Percentiles rank a stretch among this genome's conserved stretches.
Evolutionary conservation across 805 yeast species (phyloP).

Genomic region (Monosporozyma servazzii): DNA sequence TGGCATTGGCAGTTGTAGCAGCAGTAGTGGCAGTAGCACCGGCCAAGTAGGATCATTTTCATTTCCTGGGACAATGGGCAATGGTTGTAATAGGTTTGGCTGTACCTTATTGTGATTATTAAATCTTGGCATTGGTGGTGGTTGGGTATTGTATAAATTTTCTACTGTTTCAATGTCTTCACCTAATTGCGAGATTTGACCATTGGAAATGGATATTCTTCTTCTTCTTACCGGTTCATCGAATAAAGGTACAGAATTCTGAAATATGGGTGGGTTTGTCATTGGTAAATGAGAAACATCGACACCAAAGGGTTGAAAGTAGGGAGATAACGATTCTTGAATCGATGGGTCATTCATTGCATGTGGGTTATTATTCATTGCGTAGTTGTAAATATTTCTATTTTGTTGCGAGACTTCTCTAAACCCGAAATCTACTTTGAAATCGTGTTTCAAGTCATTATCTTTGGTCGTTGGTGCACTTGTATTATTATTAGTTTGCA

Average conservation of each 20-base stretch:
- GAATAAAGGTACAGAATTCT: constrained; percentile 31
- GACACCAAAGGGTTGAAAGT: constrained; percentile 37
- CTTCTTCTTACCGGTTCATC: constrained; percentile 33
- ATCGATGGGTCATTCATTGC: constrained; percentile 24
- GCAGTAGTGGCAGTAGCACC: not conserved
- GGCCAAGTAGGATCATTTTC: not conserved
- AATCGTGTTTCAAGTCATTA: not conserved
- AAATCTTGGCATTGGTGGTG: constrained; percentile 14
- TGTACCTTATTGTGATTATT: not conserved
- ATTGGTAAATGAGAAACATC: constrained; percentile 37
- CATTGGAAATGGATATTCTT: constrained; percentile 74
- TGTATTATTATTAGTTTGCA: not conserved
- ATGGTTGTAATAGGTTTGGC: not conserved
- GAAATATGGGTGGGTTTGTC: constrained; percentile 39
- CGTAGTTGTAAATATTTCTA: constrained; percentile 10
- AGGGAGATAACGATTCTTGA: constrained; percentile 34
- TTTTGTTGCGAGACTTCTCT: constrained; percentile 4
- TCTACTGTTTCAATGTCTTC: constrained; percentile 32
- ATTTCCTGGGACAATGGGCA: not conserved
- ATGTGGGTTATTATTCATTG: constrained; percentile 21
- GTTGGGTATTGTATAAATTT: constrained; percentile 30
- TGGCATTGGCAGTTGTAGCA: not conserved
- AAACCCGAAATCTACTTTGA: constrained; percentile 2
- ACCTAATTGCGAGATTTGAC: constrained; percentile 71
- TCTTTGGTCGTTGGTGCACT: not conserved